Evolutionary conservation across 2,329 filamentous ascomycete genomes (phyloP).

Genomic region (Colletotrichum brevisporum): DNA sequence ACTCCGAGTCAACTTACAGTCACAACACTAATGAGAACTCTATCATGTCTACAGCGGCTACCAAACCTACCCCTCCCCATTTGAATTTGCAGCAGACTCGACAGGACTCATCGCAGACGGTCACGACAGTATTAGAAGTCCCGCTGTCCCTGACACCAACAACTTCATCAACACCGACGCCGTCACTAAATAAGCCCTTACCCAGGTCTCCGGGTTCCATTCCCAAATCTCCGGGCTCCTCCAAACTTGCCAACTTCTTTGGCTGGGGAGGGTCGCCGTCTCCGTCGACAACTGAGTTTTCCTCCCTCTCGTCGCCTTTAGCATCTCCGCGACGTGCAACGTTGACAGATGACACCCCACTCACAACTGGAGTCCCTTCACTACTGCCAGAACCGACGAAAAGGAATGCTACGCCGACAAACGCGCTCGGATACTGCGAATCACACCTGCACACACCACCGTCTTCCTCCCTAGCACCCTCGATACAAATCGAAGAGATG

Average conservation of each 20-base stretch:
- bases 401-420: slow-evolving; percentile 58
- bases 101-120: slow-evolving; percentile 43
- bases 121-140: slow-evolving; percentile 42
- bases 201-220: slow-evolving; percentile 66
- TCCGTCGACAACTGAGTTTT: slow-evolving; percentile 65
- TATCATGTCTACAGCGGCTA: slow-evolving; percentile 64
- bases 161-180: slow-evolving; percentile 43
- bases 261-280: slow-evolving; percentile 65
- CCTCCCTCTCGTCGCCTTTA: slow-evolving; percentile 67
- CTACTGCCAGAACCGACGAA: slow-evolving; percentile 48
- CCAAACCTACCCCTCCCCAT: slow-evolving; percentile 67
- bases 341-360: slow-evolving; percentile 57
- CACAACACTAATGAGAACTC: slow-evolving; percentile 55
- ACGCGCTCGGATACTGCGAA: slow-evolving; percentile 65
- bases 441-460: slow-evolving; percentile 66
- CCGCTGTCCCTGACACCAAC: slow-evolving; percentile 22
- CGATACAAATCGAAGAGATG: slow-evolving; percentile 82
- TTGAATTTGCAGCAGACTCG: slow-evolving; percentile 61
- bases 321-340: slow-evolving; percentile 56
- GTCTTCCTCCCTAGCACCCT: slow-evolving; percentile 56
- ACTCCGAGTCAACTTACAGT: slow-evolving; percentile 50
- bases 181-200: slow-evolving; percentile 67
- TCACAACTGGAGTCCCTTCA: slow-evolving; percentile 38
- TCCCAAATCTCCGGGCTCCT: slow-evolving; percentile 57
- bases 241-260: slow-evolving; percentile 67